These are phyloP conservation scores for Eucalyptus lansdowneana DNA, from an alignment of 345 rosid species.

Conservation along the genomic window DNA sequence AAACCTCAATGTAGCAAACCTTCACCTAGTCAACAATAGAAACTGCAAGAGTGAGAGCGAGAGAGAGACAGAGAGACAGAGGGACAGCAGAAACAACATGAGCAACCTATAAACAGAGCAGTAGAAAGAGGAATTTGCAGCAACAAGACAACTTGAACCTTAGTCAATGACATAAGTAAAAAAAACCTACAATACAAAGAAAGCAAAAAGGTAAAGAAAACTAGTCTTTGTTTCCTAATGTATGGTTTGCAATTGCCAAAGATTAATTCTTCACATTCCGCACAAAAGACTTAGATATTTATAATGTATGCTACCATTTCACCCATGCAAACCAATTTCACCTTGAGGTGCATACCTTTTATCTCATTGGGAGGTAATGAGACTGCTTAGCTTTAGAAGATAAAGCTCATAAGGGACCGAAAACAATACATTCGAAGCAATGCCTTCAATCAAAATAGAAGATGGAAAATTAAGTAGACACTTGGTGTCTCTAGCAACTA, in stretches of 20 bases:
- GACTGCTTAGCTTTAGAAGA: background rate
- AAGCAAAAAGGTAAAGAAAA: background rate
- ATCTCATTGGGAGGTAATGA: background rate
- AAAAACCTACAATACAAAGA: background rate
- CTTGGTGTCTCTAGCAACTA: background rate
- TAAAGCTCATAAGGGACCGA: too few relatives aligned
- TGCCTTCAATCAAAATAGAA: background rate
- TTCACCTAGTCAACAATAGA: background rate
- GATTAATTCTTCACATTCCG: background rate
- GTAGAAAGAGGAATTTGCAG: background rate
- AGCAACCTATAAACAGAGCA: background rate
- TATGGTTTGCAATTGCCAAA: background rate
- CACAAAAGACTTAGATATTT: background rate
- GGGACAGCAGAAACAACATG: background rate
- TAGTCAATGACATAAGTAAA: accelerated
- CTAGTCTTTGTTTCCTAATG: background rate
- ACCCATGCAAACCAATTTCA: background rate
- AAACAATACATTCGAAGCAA: background rate
- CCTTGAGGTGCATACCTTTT: background rate
- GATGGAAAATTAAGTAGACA: background rate
- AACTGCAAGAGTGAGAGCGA: too few relatives aligned
- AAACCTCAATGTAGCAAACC: background rate
- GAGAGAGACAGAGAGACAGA: too few relatives aligned
- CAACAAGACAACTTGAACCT: background rate
- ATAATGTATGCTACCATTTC: accelerated